A percentile compares a stretch with the other conserved stretches of the same genome.
These are phyloP conservation scores for Pelargonium cotyledonis DNA, from an alignment of 441 rosid genomes.

Conservation along the genomic window DNA sequence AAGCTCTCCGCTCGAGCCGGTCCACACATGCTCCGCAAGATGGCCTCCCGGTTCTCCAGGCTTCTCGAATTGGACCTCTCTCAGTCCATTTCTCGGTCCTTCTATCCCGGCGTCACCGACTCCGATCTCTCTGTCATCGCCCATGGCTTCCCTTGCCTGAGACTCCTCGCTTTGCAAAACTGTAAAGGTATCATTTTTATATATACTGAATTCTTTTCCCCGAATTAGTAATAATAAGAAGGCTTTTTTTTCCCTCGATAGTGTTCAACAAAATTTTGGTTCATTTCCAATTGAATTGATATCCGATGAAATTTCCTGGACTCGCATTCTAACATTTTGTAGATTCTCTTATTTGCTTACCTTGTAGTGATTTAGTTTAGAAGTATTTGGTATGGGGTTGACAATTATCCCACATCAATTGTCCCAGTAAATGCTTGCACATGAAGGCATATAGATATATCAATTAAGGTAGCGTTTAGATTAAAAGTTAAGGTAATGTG, in stretches of 20 bases:
- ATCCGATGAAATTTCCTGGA: too few relatives aligned
- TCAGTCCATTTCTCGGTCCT: slow-evolving; percentile 84
- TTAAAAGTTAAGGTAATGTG: too few relatives aligned
- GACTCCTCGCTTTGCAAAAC: slow-evolving; percentile 50
- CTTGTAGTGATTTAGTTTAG: too few relatives aligned
- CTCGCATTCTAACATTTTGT: too few relatives aligned
- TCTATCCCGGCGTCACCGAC: slow-evolving; percentile 86
- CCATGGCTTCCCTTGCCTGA: slow-evolving; percentile 55
- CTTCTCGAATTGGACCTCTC: slow-evolving; percentile 76
- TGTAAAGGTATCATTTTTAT: slow-evolving; percentile 55
- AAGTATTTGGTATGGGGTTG: too few relatives aligned
- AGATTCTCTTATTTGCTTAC: too few relatives aligned
- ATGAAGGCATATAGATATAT: too few relatives aligned
- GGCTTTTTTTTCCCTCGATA: background rate
- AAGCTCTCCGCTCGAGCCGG: slow-evolving; percentile 87
- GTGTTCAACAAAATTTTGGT: background rate
- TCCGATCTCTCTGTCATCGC: slow-evolving; percentile 76
- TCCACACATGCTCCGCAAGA: slow-evolving; percentile 70
- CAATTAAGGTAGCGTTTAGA: too few relatives aligned
- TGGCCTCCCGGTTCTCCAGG: slow-evolving; percentile 71
- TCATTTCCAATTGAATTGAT: background rate
- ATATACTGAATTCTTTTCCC: too few relatives aligned
- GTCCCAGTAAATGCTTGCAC: too few relatives aligned
- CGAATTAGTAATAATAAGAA: too few relatives aligned
- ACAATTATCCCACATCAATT: too few relatives aligned